Base-by-base conservation (phyloP, 2,329 filamentous ascomycete species). In the Coniella vitis region DNA sequence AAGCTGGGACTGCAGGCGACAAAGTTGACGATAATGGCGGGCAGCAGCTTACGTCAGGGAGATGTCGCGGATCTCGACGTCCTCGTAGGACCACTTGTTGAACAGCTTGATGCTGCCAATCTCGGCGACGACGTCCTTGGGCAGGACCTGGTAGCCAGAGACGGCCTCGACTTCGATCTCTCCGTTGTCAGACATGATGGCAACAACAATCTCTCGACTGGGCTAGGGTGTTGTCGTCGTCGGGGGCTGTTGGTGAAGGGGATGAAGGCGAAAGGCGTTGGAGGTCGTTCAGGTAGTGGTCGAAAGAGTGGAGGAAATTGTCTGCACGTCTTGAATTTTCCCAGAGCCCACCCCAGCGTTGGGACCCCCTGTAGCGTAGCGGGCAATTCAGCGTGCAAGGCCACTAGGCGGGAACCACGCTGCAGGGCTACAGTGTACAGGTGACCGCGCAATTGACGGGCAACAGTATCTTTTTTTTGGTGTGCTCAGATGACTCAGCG, bases 41-140 rank as follows among this genome's bases (percentile, higher is more conserved):
- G 45, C 22, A 21, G 13, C 21, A 32, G 32, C 88, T 79, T 94
- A 98, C 93, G 91, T 97, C 79, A 98, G 82, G 67, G 93, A 98
- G 78, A 98, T 97, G 73, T 98, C 93, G 74, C 91, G 86, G 76
- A 98, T 93, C 83, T 98, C 93, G 69, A 98, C 91, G 84, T 97
- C 88, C 72, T 93, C 93, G 78, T 97, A 98, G 76, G 76, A 75
- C 76, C 90, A 95, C 78, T 94, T 95, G 85, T 93, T 94, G 84
- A 95, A 95, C 66, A 95, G 83, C 86, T 95, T 95, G 73, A 93
- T 81, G 76, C 80, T 85, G 74, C 90, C 90, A 75, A 93, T 84
- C 78, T 95, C 88, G 66, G 83, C 79, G 67, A 83, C 78, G 69
- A 95, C 86, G 62, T 95, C 90, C 84, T 94, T 95, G 75, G 91